Conservation (phyloP, 1,284 basidiomycete species). For the Earliella scabrosa region DNA sequence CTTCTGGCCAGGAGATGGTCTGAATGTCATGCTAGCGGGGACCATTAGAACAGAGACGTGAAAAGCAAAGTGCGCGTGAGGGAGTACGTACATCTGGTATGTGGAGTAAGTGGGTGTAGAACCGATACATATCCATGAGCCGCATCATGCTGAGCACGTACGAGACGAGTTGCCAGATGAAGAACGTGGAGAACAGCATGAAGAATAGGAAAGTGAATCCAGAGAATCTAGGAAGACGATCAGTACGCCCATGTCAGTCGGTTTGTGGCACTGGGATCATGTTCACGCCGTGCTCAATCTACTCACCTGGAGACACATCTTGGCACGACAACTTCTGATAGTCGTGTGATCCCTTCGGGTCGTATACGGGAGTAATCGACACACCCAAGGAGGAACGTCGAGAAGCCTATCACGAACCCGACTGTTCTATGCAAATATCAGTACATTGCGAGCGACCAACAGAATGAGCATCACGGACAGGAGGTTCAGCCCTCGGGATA, state of each 20-base stretch:
- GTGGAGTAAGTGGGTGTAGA: slow-evolving; percentile 81
- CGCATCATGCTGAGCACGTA: slow-evolving; percentile 71
- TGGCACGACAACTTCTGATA: slow-evolving; percentile 81
- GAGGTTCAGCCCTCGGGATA: slow-evolving; percentile 87
- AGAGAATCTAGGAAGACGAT: slow-evolving; percentile 63
- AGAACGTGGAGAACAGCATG: slow-evolving; percentile 81
- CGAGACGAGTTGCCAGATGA: slow-evolving; percentile 72
- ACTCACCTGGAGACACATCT: slow-evolving; percentile 82
- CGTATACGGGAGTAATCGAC: slow-evolving; percentile 88
- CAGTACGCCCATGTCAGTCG: too few relatives aligned
- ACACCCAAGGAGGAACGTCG: slow-evolving; percentile 94
- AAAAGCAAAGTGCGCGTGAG: slow-evolving; percentile 16
- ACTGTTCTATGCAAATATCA: slow-evolving; percentile 71
- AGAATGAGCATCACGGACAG: slow-evolving; percentile 64
- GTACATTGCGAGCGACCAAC: slow-evolving; percentile 26
- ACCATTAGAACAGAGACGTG: not conserved
- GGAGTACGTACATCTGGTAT: slow-evolving; percentile 77
- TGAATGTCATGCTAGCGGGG: slow-evolving; percentile 86
- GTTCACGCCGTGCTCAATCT: not conserved
- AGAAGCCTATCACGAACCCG: slow-evolving; percentile 96
- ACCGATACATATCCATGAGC: slow-evolving; percentile 91
- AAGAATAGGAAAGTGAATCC: slow-evolving; percentile 85
- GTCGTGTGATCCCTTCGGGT: slow-evolving; percentile 60
- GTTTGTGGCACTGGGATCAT: not conserved
- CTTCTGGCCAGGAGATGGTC: slow-evolving; percentile 95